phyloP scores from a whole-genome alignment of 2,329 filamentous ascomycete species.

The Aspergillus sp. region DNA sequence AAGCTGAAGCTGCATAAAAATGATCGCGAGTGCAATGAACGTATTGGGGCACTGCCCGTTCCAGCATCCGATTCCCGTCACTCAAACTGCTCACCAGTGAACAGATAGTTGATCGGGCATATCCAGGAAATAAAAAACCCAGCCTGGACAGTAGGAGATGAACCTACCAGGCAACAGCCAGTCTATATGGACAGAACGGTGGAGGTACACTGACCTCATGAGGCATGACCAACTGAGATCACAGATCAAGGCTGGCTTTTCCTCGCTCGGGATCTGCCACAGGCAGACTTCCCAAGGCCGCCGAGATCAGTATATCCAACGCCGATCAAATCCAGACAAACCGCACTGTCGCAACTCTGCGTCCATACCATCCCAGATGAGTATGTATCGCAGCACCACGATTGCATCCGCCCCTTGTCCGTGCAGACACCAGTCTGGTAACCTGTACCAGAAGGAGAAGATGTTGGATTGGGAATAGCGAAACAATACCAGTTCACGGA shows the following conservation, averaged over 20 bases:
- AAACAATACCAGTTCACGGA: slow-evolving; percentile 24
- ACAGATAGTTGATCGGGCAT: slow-evolving; percentile 33
- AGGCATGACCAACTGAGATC: slow-evolving; percentile 31
- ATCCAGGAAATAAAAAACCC: slow-evolving; percentile 45
- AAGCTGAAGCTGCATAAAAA: slow-evolving; percentile 24
- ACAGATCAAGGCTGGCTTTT: slow-evolving; percentile 35
- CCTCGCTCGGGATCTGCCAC: slow-evolving; percentile 38
- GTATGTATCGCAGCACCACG: slow-evolving; percentile 29
- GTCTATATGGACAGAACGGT: neutral
- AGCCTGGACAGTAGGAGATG: slow-evolving; percentile 61
- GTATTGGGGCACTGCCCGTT: slow-evolving; percentile 42
- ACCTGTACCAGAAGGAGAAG: slow-evolving; percentile 43
- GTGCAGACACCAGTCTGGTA: slow-evolving; percentile 42
- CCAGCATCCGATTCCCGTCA: slow-evolving; percentile 58
- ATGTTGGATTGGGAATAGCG: slow-evolving; percentile 39
- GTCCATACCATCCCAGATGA: slow-evolving; percentile 43
- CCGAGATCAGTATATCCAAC: slow-evolving; percentile 1
- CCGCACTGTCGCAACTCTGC: slow-evolving; percentile 22
- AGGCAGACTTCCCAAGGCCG: slow-evolving; percentile 25
- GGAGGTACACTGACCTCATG: slow-evolving; percentile 1
- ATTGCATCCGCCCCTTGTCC: slow-evolving; percentile 21
- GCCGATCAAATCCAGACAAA: neutral
- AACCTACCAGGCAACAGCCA: slow-evolving; percentile 46
- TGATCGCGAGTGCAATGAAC: slow-evolving; percentile 26
- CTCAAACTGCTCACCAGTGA: slow-evolving; percentile 35